Evolutionary conservation across 2,329 filamentous ascomycete species (phyloP).

Genomic region (Orbilia ellipsospora): DNA sequence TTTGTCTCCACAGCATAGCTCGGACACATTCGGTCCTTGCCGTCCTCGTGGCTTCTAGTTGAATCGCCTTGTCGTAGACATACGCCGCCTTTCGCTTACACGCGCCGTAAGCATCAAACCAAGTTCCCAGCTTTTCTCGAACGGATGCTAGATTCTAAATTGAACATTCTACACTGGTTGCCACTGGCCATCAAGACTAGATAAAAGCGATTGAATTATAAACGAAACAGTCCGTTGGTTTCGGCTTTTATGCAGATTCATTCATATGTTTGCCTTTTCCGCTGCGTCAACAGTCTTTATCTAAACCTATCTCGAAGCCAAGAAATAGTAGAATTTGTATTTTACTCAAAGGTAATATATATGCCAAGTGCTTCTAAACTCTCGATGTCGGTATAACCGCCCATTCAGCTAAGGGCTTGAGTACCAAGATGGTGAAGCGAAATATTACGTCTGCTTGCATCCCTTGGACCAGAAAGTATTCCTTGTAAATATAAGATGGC

Average conservation of each 20-base stretch:
- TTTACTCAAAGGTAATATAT: not conserved
- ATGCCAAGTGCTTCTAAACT: not conserved
- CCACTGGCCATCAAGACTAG: too few relatives aligned
- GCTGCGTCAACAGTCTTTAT: too few relatives aligned
- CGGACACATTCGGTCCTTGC: slow-evolving; percentile 16
- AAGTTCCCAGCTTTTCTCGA: not conserved
- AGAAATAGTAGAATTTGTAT: not conserved
- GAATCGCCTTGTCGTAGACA: slow-evolving; percentile 15
- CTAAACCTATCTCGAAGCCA: not conserved
- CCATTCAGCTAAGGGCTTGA: too few relatives aligned
- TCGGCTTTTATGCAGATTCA: too few relatives aligned
- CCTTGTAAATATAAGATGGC: too few relatives aligned
- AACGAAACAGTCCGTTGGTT: not conserved
- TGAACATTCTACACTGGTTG: not conserved
- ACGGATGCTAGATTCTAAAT: not conserved
- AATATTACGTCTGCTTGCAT: too few relatives aligned
- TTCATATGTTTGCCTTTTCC: too few relatives aligned
- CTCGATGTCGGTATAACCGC: not conserved
- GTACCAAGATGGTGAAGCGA: too few relatives aligned
- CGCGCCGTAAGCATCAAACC: not conserved
- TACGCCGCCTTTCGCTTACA: slow-evolving; percentile 6
- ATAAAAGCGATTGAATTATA: too few relatives aligned
- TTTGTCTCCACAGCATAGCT: not conserved
- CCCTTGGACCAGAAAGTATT: too few relatives aligned
- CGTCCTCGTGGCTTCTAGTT: slow-evolving; percentile 22